phyloP scores from a whole-genome alignment of 257 asterid species.

The Primulina eburnea region DNA sequence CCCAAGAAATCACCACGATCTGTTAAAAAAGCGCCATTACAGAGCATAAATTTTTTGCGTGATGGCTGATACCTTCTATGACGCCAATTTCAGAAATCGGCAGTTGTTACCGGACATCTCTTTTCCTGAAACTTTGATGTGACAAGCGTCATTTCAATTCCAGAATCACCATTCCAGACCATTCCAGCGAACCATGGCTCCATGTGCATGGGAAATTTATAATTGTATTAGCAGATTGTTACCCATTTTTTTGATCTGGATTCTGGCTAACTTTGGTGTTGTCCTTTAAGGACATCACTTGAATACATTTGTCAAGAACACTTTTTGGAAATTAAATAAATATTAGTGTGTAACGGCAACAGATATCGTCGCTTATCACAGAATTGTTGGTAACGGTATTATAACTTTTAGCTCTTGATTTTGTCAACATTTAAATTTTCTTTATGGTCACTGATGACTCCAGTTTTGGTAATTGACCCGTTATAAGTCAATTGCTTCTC shows the following conservation, averaged over 20 bases:
- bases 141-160: neutral
- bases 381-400: neutral
- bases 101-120: neutral
- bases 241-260: neutral
- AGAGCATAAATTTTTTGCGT: neutral
- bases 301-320: neutral
- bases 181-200: neutral
- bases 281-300: neutral
- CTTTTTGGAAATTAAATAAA: conserved; percentile 9
- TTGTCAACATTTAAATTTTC: neutral
- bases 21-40: neutral
- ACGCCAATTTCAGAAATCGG: neutral
- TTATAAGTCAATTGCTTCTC: neutral
- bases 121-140: neutral
- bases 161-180: neutral
- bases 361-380: neutral
- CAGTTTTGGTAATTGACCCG: neutral
- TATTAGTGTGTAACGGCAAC: neutral
- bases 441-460: neutral
- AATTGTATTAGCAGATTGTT: neutral
- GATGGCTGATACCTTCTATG: neutral
- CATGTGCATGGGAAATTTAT: neutral
- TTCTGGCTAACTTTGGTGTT: neutral
- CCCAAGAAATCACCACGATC: neutral
- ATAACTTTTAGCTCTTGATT: neutral